Evolutionary conservation across 306 rosid genomes (phyloP).

Genomic region (Corylus avellana): DNA sequence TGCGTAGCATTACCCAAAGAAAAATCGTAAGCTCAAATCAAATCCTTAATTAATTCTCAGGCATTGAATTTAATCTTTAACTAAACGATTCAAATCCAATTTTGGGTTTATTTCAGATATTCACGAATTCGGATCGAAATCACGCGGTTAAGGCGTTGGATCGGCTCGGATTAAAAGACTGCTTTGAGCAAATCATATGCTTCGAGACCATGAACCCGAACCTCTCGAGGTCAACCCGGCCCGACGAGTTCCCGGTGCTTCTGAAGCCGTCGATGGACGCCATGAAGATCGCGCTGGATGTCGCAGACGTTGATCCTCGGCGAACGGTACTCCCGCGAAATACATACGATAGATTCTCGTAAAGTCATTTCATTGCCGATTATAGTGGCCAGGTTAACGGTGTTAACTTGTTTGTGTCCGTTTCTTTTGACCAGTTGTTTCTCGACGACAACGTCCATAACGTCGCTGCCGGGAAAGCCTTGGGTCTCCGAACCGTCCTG

Average conservation of each 20-base stretch:
- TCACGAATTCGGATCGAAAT: constrained; percentile 75
- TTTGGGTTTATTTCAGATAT: constrained; percentile 45
- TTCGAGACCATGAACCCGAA: constrained; percentile 91
- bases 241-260: constrained; percentile 70
- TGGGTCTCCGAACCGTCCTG: constrained; percentile 76
- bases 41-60: background rate
- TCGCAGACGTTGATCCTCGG: constrained; percentile 62
- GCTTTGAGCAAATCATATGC: constrained; percentile 76
- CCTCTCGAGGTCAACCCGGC: constrained; percentile 50
- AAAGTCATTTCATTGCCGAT: too few species aligned
- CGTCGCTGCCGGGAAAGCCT: constrained; percentile 66
- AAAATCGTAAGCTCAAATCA: constrained; percentile 49
- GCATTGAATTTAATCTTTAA: background rate
- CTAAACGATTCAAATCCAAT: background rate
- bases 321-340: constrained; percentile 50
- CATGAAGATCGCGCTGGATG: constrained; percentile 51
- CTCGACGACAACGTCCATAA: constrained; percentile 72
- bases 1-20: constrained; percentile 58
- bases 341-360: background rate
- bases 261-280: constrained; percentile 82
- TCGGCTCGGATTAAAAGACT: constrained; percentile 58
- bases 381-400: too few species aligned
- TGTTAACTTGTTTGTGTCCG: background rate
- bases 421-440: constrained; percentile 51
- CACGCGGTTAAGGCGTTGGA: constrained; percentile 67